These are phyloP conservation scores for Eimeria maxima DNA, from an alignment of 169 alveolate species.

Conservation along the genomic window DNA sequence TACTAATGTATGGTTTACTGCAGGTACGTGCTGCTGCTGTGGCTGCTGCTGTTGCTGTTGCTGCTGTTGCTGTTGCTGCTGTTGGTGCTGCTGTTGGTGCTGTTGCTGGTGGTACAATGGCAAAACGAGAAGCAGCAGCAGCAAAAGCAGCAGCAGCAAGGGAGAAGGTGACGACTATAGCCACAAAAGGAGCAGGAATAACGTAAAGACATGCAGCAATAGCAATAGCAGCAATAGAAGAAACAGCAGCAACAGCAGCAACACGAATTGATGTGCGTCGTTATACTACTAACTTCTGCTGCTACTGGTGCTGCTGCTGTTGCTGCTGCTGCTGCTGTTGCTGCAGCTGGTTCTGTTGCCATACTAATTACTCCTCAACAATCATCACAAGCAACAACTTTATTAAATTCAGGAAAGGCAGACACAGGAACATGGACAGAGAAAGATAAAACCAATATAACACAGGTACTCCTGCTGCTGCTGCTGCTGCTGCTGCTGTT, in stretches of 20 bases:
- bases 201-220: too few relatives aligned
- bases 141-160: constrained; percentile 18
- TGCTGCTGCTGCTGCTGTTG: too few relatives aligned
- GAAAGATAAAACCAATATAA: background rate
- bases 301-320: background rate
- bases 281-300: too few relatives aligned
- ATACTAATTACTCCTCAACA: background rate
- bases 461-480: background rate
- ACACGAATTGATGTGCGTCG: background rate
- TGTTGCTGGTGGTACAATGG: background rate
- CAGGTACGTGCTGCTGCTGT: background rate
- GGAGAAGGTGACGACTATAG: background rate
- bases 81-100: background rate
- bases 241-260: too few relatives aligned
- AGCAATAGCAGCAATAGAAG: too few relatives aligned
- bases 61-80: background rate
- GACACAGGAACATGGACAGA: constrained; percentile 3
- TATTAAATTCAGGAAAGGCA: background rate
- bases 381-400: background rate
- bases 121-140: too few relatives aligned
- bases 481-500: too few relatives aligned
- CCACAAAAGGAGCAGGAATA: too few relatives aligned
- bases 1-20: constrained; percentile 2
- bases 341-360: background rate
- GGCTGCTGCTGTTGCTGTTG: background rate